Evolutionary conservation across 495 filamentous ascomycete genomes (phyloP).

Genomic region (Lophiostoma macrostomum): DNA sequence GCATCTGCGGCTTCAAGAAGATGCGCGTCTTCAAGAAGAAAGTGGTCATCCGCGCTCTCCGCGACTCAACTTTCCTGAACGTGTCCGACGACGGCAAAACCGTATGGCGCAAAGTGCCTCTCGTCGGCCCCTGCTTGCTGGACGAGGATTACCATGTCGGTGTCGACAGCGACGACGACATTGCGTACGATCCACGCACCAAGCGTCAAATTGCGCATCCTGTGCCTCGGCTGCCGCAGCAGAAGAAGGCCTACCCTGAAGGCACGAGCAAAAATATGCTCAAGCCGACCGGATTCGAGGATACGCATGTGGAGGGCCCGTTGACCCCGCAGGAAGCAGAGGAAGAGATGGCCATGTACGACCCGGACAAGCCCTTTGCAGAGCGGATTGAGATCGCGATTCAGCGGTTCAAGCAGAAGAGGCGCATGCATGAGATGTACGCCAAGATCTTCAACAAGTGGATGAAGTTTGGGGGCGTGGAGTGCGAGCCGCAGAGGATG

Average conservation of each 20-base stretch:
- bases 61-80: constrained; percentile 37
- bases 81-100: constrained; percentile 35
- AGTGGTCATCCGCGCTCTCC: constrained; percentile 33
- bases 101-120: constrained; percentile 33
- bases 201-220: constrained; percentile 1
- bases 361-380: constrained; percentile 37
- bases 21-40: constrained; percentile 39
- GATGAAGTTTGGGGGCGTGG: constrained; percentile 79
- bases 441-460: constrained; percentile 72
- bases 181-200: constrained; percentile 23
- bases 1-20: constrained; percentile 39
- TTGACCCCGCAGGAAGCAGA: constrained; percentile 63
- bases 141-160: too few species aligned
- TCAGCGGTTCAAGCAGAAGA: constrained; percentile 70
- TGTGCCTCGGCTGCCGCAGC: constrained; percentile 8
- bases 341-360: constrained; percentile 51
- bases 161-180: constrained; percentile 13
- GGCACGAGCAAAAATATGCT: constrained; percentile 31
- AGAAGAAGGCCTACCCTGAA: constrained; percentile 17
- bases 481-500: constrained; percentile 58
- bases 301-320: constrained; percentile 74
- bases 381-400: constrained; percentile 80
- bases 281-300: constrained; percentile 49
- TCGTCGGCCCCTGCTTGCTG: constrained; percentile 10
- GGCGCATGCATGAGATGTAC: constrained; percentile 64